Percentiles rank a stretch among this genome's conserved stretches.
phyloP scores from a whole-genome alignment of 345 rosid species.

The Dimocarpus longan region DNA sequence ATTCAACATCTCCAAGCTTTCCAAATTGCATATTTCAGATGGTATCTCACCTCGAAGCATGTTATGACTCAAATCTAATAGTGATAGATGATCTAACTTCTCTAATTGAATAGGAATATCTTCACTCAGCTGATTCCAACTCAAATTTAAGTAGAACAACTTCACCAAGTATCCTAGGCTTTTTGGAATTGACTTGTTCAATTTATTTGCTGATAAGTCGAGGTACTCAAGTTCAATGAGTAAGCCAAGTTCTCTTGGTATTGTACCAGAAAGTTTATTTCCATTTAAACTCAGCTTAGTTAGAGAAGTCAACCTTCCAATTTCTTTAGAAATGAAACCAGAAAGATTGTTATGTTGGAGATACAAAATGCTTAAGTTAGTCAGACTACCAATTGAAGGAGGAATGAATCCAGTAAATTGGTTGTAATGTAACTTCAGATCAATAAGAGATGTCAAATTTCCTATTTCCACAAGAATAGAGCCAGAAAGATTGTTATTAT shows the following conservation, averaged over 20 bases:
- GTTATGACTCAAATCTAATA: slow-evolving; percentile 32
- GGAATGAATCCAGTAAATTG: not conserved
- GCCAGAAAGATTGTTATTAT: slow-evolving; percentile 32
- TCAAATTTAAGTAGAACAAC: slow-evolving; percentile 29
- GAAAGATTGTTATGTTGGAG: not conserved
- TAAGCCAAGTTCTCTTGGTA: slow-evolving; percentile 24
- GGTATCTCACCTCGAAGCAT: slow-evolving; percentile 21
- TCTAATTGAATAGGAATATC: slow-evolving; percentile 23
- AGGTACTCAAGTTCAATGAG: slow-evolving; percentile 22
- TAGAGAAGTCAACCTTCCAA: slow-evolving; percentile 3
- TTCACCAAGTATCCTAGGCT: slow-evolving; percentile 1
- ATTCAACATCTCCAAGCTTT: slow-evolving; percentile 20
- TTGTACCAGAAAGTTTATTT: slow-evolving; percentile 30
- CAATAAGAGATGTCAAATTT: slow-evolving; percentile 19
- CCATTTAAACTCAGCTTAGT: not conserved
- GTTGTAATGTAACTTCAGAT: not conserved
- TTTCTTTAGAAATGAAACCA: not conserved
- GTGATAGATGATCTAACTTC: not conserved
- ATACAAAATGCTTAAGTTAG: not conserved
- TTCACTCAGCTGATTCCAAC: slow-evolving; percentile 12
- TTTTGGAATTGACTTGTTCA: slow-evolving; percentile 8
- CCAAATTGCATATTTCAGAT: slow-evolving; percentile 11
- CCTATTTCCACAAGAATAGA: slow-evolving; percentile 22
- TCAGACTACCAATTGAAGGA: no score
- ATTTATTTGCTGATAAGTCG: slow-evolving; percentile 25